These are phyloP conservation scores for Stachybotrys elegans DNA, from an alignment of 2,329 filamentous ascomycete species.

Conservation along the genomic window DNA sequence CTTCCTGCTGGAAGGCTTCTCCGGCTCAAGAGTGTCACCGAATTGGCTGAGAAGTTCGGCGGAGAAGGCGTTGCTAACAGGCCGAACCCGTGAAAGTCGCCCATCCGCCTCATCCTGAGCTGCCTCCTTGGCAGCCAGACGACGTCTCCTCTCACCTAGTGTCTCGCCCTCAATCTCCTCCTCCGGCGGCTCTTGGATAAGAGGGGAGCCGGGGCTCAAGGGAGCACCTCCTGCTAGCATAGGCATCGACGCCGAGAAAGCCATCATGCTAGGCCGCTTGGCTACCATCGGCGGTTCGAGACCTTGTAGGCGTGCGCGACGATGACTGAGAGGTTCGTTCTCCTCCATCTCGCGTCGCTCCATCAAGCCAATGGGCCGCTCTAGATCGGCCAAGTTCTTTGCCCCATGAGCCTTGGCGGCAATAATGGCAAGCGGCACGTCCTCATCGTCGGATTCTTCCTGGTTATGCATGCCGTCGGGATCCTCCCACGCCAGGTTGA, in stretches of 20 bases:
- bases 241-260: conserved; percentile 25
- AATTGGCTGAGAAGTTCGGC: conserved; percentile 64
- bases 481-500: conserved; percentile 90
- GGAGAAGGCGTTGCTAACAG: conserved; percentile 62
- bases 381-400: conserved; percentile 47
- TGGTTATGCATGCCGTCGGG: conserved; percentile 40
- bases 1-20: conserved; percentile 25
- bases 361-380: conserved; percentile 68
- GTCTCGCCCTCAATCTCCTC: conserved; percentile 60
- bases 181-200: conserved; percentile 40
- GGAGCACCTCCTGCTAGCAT: conserved; percentile 14
- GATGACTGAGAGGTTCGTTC: conserved; percentile 78
- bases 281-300: conserved; percentile 39
- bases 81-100: conserved; percentile 46
- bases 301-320: conserved; percentile 70
- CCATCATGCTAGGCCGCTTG: conserved; percentile 40
- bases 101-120: conserved; percentile 44
- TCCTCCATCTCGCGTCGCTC: conserved; percentile 84
- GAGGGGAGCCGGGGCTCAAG: conserved; percentile 15
- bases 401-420: conserved; percentile 54
- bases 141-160: conserved; percentile 58
- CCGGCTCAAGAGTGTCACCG: conserved; percentile 39
- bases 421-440: conserved; percentile 82
- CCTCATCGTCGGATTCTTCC: conserved; percentile 63
- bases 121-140: conserved; percentile 57